Evolutionary conservation across 345 rosid genomes (phyloP), one percentile per base, ranked within the genome.

Genomic region (Punica granatum): DNA sequence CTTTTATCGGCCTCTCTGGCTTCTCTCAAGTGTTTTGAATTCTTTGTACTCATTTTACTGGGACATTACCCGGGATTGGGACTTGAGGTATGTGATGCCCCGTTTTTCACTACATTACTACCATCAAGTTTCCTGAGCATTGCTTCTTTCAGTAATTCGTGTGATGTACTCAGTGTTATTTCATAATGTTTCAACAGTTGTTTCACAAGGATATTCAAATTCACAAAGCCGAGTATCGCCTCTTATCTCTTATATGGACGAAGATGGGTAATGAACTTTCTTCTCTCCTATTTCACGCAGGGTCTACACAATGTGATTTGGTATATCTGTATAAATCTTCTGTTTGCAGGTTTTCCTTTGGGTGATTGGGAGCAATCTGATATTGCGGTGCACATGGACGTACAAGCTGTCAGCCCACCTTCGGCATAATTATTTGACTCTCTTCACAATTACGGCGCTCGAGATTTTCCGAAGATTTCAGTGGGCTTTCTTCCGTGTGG

Each of bases 21-120:
- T 95, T 74, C 77, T 88, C 72, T 85, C 88, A 12, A 67, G 90
- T 71, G 86, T 95, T 67, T 70, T 93, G 77, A 95, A 90, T 77
- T 85, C 97, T 7, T 75, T 82, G 37, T 94, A 86, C 78, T 95
- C 99, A 6, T 95, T 89, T 84, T 92, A 88, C 75, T 95, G 99
- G 99, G 98, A 95, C 67, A 75, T 95, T 33, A 83, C 89, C 64
- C 79, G 98, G 23, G 99, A 95, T 73, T 95, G 98, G 99, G 98
- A 92, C 80, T 74, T 92, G 78, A 88, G 99, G 98, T 92, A 82
- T 48, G 81, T 30, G 36, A 32, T 44, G 63, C 63, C 43, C n/a
- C 42, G 59, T 2, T 61, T n/a, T 23, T 32, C 33, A 41, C 28
- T 26, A 30, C 32, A 19, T 28, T 65, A 33, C 16, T 10, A 19